These are phyloP conservation scores for Jamesozyma piceae DNA, from an alignment of 805 yeast species.

Conservation along the genomic window DNA sequence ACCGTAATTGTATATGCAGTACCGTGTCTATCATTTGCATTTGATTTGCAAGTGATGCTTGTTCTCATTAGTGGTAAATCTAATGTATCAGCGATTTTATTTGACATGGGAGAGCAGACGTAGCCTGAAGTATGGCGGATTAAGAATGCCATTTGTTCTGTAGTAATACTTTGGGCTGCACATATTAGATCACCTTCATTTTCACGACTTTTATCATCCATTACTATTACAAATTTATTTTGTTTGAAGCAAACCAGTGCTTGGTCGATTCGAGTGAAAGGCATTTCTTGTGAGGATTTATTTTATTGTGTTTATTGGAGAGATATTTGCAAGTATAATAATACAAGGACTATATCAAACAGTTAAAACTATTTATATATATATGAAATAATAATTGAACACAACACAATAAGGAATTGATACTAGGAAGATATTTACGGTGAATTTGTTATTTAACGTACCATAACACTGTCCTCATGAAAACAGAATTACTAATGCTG, in stretches of 20 bases:
- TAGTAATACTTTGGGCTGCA: slow-evolving; percentile 76
- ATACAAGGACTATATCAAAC: no score
- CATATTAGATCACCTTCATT: slow-evolving; percentile 95
- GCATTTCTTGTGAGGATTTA: neutral
- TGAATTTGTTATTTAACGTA: no score
- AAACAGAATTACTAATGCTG: no score
- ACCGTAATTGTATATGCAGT: slow-evolving; percentile 94
- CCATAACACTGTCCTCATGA: no score
- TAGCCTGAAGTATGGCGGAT: slow-evolving; percentile 84
- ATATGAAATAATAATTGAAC: no score
- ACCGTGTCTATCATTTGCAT: slow-evolving; percentile 73
- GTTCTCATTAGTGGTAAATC: slow-evolving; percentile 66
- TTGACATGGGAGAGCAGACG: slow-evolving; percentile 82
- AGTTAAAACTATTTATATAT: no score
- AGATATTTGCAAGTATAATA: no score
- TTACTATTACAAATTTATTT: slow-evolving; percentile 70
- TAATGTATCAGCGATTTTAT: slow-evolving; percentile 67
- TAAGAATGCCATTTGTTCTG: slow-evolving; percentile 86
- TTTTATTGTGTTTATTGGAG: no score
- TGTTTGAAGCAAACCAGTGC: slow-evolving; percentile 26
- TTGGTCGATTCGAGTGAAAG: slow-evolving; percentile 23
- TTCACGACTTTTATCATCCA: slow-evolving; percentile 94
- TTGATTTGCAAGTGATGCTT: slow-evolving; percentile 22
- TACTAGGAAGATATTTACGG: no score
- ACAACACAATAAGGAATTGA: no score